Evolutionary conservation across 306 rosid species (phyloP), one percentile per base, ranked within the genome.

Genomic region (Delonix regia): DNA sequence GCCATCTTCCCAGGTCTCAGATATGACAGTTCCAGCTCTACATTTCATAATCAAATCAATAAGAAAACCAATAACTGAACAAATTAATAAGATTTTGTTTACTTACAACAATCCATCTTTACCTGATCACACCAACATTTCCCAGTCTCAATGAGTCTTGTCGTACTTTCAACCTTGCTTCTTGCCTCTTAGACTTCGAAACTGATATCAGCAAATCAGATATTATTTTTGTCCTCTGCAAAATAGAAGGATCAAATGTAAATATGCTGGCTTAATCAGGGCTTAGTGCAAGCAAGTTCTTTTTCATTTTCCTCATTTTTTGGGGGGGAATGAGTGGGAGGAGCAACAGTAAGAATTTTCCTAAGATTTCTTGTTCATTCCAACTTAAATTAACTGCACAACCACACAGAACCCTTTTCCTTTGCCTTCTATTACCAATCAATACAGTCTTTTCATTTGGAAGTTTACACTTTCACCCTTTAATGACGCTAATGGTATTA

Each of bases 1-100:
- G 80, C 99, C 99, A 21, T 96, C 99, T 89, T 96, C 99, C 99
- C 99, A 93, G 21, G 96, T 96, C 90, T 96, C 99, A 2, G 98
- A 91, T 81, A 96, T 86, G 80, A 96, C 86, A 71, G 99, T 96
- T 86, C 99, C 99, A 85, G 99, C 99, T 84, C 99, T 96, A 85
- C 71, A 85, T 69, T 75, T 83, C 82, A 83, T 47, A 81, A 77
- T 67, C 41, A 73, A 61, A 69, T 63, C 5, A 59, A 78, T 81
- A 56, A 51, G 74, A 48, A 77, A 76, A 45, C 39, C 65, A 45
- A 18, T 38, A 57, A 59, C 15, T 22, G 18, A 57, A 72, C 77
- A 53, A 28, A 76, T 53, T 6, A 71, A 57, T 27, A 48, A 77
- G 60, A 4, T 24, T 38, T 16, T 28, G n/a, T 51, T 72, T 18